Evolutionary conservation across 192 early-diverging fungal species (phyloP).

Genomic region (Coemansia sp.): DNA sequence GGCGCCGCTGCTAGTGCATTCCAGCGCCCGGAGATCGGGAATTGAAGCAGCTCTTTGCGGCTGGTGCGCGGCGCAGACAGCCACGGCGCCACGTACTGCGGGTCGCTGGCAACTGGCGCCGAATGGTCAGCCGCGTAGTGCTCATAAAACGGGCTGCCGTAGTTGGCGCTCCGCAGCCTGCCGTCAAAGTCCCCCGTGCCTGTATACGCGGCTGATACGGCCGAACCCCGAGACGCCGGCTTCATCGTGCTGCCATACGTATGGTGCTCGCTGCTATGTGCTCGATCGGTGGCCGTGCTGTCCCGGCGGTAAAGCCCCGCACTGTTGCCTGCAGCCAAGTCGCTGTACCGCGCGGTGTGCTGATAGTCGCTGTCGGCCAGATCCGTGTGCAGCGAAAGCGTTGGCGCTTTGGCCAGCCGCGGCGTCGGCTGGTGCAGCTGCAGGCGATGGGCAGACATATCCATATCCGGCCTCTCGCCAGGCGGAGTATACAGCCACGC

Average conservation of each 20-base stretch:
- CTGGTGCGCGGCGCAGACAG: slow-evolving; percentile 5
- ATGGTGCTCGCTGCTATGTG: slow-evolving; percentile 14
- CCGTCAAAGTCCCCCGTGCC: background rate
- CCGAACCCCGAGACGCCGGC: slow-evolving; percentile 5
- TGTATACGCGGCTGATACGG: background rate
- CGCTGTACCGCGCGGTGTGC: background rate
- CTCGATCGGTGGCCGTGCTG: slow-evolving; percentile 4
- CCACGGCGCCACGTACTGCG: slow-evolving; percentile 20
- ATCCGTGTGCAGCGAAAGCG: slow-evolving; percentile 12
- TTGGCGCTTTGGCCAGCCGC: slow-evolving; percentile 12
- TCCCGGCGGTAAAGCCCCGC: slow-evolving; percentile 2
- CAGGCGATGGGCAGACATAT: background rate
- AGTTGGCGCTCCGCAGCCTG: background rate
- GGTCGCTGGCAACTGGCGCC: no score
- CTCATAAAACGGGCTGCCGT: background rate
- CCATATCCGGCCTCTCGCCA: slow-evolving; percentile 10
- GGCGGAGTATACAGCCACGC: slow-evolving; percentile 27
- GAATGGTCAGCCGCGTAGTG: background rate
- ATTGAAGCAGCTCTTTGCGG: slow-evolving; percentile 25
- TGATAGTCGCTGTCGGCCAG: slow-evolving; percentile 3
- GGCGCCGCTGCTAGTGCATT: slow-evolving; percentile 32
- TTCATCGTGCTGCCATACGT: background rate
- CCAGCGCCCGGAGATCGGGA: slow-evolving; percentile 15
- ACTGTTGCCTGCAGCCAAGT: background rate
- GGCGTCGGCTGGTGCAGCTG: slow-evolving; percentile 8